Base-by-base conservation (phyloP, 164 flowering plant genomes). In the Cinnamomum micranthum region DNA sequence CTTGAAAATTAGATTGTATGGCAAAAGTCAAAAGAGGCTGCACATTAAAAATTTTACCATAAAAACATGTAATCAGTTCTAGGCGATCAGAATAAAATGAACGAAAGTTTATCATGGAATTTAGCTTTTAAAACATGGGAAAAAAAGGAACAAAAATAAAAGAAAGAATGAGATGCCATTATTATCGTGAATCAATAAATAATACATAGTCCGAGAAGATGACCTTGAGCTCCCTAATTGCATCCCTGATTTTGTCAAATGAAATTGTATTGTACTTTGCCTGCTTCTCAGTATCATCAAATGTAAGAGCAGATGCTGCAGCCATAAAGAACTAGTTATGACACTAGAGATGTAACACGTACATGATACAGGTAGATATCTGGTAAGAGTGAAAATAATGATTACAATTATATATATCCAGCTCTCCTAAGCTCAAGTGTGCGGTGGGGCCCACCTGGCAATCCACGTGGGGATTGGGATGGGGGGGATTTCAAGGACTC, bases 291-390 rank as follows among this genome's bases (percentile, higher is more conserved):
- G 31, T 73, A 73, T 95, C 95, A 74, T 89, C 98, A 85, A 93
- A 95, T 68, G 81, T 73, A 76, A 95, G 93, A 74, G 35, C 71
- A 28, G 97, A 93, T 65, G 99, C 99, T 95, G 93, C 86, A 88
- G 71, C 60, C 70, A 51, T 20, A 50, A 75, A 31, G 27, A n/a
- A 65, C 13, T 13, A 5, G 25, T 25, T 35, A 27, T 20, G 66
- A 65, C 22, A 74, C 66, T 47, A 78, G 9, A 33, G 52, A 80
- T 1, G 13, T 28, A 11, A 33, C 28, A 31, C 3, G 23, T 28
- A 6, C 70, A 67, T 33, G 12, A 33, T 17, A 67, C 6, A 22
- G 6, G 67, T 12, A 11, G 25, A 24, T 64, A 20, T 64, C 28
- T 31, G 17, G 12, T 14, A 22, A 28, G 17, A 67, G 28, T 15